Evolutionary conservation across 2,329 filamentous ascomycete genomes (phyloP), one percentile per base, ranked within the genome.

Genomic region (Endothia cerciana): DNA sequence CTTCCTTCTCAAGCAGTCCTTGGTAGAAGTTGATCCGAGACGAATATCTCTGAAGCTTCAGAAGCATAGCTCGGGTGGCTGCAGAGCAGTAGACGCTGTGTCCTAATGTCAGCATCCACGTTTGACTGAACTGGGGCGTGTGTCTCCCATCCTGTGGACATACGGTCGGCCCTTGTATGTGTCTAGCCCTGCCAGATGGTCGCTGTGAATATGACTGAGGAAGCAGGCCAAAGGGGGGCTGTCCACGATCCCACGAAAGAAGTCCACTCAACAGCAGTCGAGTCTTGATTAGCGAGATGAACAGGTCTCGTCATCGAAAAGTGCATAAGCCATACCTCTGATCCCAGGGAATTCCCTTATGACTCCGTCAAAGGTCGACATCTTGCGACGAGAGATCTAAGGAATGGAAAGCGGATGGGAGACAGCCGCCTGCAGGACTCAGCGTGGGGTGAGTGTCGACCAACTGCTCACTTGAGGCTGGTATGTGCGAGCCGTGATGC

Each of bases 121-220:
- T 11, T 19, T 13, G 11, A 30, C 64, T 79, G 51, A 76, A 87
- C 84, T 97, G 97, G 0, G 10, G 4, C n/a, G 22, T 36, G 0
- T 22, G 7, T 11, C 5, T 51, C 17, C n/a, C 19, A 2, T 7
- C 19, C 25, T 43, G 57, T n/a, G 13, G 11, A 43, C 63, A 25
- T 41, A 62, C 63, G 59, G 64, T 41, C 64, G 51, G 8, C 64
- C 64, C 28, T 55, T 64, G 51, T 64, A 83, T 15, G 83, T 86
- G 71, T 97, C 93, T 1, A 97, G 83, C 0, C 94, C 94, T 43
- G 85, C 84, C 1, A 97, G 84, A 77, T 97, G 94, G 72, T 97
- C 94, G 69, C 91, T 96, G 74, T 97, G 94, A 2, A 96, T 88
- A 84, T 98, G 94, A 76, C 91, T 96, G 33, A 98, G 82, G 74